Conservation (phyloP, 768 basidiomycete species). For the Chiua virens region DNA sequence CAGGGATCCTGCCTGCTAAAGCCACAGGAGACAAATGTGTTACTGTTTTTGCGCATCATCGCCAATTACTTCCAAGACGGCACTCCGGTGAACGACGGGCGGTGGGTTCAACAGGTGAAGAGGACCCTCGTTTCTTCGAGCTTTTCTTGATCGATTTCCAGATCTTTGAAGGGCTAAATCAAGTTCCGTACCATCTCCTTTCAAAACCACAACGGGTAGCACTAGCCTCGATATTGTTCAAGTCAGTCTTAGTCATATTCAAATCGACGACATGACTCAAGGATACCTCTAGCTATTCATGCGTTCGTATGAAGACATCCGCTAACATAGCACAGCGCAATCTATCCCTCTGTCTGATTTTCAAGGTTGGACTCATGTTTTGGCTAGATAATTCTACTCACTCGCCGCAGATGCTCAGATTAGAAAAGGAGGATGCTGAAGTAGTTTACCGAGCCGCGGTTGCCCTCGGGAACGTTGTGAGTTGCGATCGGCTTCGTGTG, state of each 20-base stretch:
- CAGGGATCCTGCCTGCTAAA: conserved; percentile 63
- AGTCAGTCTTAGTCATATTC: conserved; percentile 53
- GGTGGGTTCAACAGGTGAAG: conserved; percentile 53
- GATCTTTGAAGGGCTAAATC: conserved; percentile 55
- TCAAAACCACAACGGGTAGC: conserved; percentile 75
- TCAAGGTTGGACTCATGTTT: conserved; percentile 39
- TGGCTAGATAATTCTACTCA: conserved; percentile 5
- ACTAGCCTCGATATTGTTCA: conserved; percentile 80
- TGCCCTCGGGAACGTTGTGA: conserved; percentile 71
- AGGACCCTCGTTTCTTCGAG: conserved; percentile 1
- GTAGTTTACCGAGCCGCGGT: conserved; percentile 70
- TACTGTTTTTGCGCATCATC: conserved; percentile 75
- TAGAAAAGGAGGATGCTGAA: conserved; percentile 61
- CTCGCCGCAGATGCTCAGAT: conserved; percentile 25
- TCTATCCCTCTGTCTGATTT: conserved; percentile 44
- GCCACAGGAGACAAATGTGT: conserved; percentile 78
- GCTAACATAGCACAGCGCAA: conserved; percentile 40
- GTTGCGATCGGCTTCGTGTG: conserved; percentile 17
- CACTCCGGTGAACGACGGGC: conserved; percentile 39
- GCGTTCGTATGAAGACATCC: conserved; percentile 46
- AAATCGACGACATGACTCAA: conserved; percentile 1
- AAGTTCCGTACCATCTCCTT: conserved; percentile 52
- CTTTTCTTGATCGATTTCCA: conserved; percentile 29
- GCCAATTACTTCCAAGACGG: conserved; percentile 76
- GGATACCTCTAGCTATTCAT: conserved; percentile 57